phyloP scores from a whole-genome alignment of 2,329 filamentous ascomycete species.

The Sporothrix schenckii region DNA sequence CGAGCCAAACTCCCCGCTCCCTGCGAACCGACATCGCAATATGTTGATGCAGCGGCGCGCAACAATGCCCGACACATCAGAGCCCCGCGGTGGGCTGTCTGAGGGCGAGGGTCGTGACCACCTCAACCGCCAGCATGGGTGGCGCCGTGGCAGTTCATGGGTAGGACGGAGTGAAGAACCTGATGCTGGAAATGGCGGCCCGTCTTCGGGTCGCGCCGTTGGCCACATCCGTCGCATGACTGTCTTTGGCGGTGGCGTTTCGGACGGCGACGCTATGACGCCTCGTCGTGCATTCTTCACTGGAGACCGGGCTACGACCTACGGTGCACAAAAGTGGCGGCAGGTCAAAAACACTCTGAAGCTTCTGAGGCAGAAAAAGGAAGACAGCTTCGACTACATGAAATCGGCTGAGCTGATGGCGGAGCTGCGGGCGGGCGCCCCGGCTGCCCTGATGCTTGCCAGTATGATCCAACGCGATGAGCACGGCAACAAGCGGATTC shows the following conservation, averaged over 20 bases:
- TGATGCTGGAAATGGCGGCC: slow-evolving; percentile 50
- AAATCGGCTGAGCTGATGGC: slow-evolving; percentile 97
- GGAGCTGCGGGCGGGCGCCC: slow-evolving; percentile 87
- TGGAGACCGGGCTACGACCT: slow-evolving; percentile 70
- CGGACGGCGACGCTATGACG: slow-evolving; percentile 63
- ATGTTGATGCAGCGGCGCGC: slow-evolving; percentile 66
- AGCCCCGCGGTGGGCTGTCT: slow-evolving; percentile 67
- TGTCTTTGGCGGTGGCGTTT: slow-evolving; percentile 64
- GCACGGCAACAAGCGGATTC: slow-evolving; percentile 91
- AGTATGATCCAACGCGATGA: slow-evolving; percentile 98
- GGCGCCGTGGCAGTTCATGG: slow-evolving; percentile 64
- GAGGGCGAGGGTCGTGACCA: slow-evolving; percentile 74
- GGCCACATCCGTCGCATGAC: slow-evolving; percentile 69
- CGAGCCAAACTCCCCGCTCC: slow-evolving; percentile 48
- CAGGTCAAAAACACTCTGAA: slow-evolving; percentile 90
- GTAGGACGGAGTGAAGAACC: slow-evolving; percentile 54
- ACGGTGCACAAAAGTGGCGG: slow-evolving; percentile 83
- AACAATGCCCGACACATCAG: slow-evolving; percentile 64
- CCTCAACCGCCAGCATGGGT: slow-evolving; percentile 57
- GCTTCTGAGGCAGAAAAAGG: slow-evolving; percentile 75
- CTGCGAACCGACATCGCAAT: slow-evolving; percentile 50
- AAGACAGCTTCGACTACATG: slow-evolving; percentile 86
- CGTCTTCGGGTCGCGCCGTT: slow-evolving; percentile 55
- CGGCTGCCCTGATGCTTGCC: slow-evolving; percentile 89
- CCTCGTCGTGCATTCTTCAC: slow-evolving; percentile 61